Base-by-base conservation (phyloP, 768 basidiomycete genomes). In the Lanmaoa pseudosensibilis region DNA sequence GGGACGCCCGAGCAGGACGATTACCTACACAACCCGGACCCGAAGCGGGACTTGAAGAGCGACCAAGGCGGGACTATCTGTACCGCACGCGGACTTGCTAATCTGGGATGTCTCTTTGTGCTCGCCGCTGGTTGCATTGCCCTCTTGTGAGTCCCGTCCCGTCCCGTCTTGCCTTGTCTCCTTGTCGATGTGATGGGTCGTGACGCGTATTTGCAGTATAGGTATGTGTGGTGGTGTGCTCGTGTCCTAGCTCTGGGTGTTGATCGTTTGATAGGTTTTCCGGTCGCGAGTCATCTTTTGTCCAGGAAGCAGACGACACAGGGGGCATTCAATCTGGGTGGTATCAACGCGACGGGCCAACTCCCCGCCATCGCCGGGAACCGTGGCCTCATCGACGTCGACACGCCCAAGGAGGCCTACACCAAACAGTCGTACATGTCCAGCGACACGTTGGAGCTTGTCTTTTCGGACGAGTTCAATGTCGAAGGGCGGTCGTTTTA, bases 391-490 rank as follows among this genome's bases (percentile, higher is more conserved):
- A 80, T 87, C 59, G 85, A 86, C 58, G 47, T 73, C 21, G 77
- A 83, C 43, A 85, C 86, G 0, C 85, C 85, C 10, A 19, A 72
- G 57, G 73, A 78, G 18, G 69, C 70, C 23, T 72, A 78, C 73
- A 77, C 68, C 46, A 76, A 72, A 50, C 60, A 66, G 41, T 69
- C 74, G 0, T 84, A 78, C 65, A 73, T 56, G 63, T 62, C 70
- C 1, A 9, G 71, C 16, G 69, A 73, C 33, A 73, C 75, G 4
- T 40, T 73, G 65, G 70, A 77, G 73, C 75, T 89, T 51, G 83
- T 91, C 18, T 94, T 91, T 71, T 86, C 84, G 1, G 91, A 94
- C 67, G 92, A 93, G 75, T 94, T 94, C 69, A 83, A 92, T 56
- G 69, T 67, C 23, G 87, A 88, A 3, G 90, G 89, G 0, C 75